phyloP scores from a whole-genome alignment of 2,329 filamentous ascomycete genomes.

The Ilyonectria sp. region DNA sequence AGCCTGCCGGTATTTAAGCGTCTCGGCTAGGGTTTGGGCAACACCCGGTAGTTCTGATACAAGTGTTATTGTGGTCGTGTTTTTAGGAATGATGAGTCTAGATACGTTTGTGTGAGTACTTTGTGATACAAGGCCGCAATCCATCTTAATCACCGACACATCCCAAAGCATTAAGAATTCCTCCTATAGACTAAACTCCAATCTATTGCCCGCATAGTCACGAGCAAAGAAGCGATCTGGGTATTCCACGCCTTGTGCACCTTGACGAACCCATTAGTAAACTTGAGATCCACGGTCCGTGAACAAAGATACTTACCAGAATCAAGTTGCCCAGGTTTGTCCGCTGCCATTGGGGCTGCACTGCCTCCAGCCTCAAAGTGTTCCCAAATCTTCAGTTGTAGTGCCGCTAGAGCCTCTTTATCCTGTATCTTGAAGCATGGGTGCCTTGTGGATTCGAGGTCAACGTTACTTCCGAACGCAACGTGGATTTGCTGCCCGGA shows the following conservation, averaged over 20 bases:
- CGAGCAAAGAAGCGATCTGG: slow-evolving; percentile 21
- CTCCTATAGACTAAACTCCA: slow-evolving; percentile 16
- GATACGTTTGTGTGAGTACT: too few relatives aligned
- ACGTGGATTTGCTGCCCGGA: slow-evolving; percentile 22
- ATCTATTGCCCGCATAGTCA: slow-evolving; percentile 19
- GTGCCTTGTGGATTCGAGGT: slow-evolving; percentile 1
- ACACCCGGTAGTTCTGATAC: too few relatives aligned
- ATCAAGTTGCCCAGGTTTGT: slow-evolving; percentile 14
- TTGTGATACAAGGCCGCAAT: too few relatives aligned
- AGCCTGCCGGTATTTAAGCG: too few relatives aligned
- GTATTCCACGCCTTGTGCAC: slow-evolving; percentile 21
- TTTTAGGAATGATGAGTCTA: too few relatives aligned
- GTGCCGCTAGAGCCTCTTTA: slow-evolving; percentile 6
- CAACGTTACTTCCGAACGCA: slow-evolving; percentile 15
- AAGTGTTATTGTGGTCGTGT: too few relatives aligned
- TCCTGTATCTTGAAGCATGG: slow-evolving; percentile 21
- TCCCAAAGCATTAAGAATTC: neutral
- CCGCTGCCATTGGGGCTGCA: slow-evolving; percentile 16
- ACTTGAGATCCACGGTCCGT: neutral
- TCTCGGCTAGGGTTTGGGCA: too few relatives aligned
- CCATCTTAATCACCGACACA: too few relatives aligned
- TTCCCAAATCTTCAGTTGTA: slow-evolving; percentile 24
- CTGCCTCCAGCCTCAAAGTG: slow-evolving; percentile 15
- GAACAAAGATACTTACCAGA: slow-evolving; percentile 7
- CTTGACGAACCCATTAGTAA: slow-evolving; percentile 7